Conservation (phyloP, 306 rosid species). For the Cicer pinnatifidum region DNA sequence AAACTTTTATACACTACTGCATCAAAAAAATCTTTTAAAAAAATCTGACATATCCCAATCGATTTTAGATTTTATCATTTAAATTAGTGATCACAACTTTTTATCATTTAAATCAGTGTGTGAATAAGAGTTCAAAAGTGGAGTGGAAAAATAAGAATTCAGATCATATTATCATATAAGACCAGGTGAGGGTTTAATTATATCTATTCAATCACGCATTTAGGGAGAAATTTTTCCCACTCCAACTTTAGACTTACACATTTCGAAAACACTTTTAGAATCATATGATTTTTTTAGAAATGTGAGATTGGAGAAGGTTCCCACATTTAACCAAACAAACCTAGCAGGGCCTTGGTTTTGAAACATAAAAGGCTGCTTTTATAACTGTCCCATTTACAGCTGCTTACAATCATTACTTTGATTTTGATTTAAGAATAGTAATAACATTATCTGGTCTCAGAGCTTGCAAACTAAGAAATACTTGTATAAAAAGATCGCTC, state of each 20-base stretch:
- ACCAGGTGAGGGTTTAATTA: not conserved
- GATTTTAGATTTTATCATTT: too few relatives aligned
- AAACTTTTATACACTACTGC: too few relatives aligned
- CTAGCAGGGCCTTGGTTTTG: not conserved
- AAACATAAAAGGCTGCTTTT: not conserved
- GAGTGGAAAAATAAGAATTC: not conserved
- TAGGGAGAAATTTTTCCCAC: too few relatives aligned
- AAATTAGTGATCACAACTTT: too few relatives aligned
- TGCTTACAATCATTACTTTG: conserved; percentile 11
- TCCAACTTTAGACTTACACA: too few relatives aligned
- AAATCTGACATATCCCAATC: too few relatives aligned
- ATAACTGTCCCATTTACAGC: not conserved
- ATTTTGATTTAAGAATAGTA: not conserved
- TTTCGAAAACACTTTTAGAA: too few relatives aligned
- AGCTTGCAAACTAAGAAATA: conserved; percentile 22
- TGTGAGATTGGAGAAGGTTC: too few relatives aligned
- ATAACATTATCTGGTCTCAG: not conserved
- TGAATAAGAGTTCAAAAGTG: too few relatives aligned
- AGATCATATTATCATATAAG: not conserved
- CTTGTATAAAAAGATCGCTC: not conserved
- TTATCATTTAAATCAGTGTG: too few relatives aligned
- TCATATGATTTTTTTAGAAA: too few relatives aligned
- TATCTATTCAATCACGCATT: not conserved
- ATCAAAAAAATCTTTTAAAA: too few relatives aligned
- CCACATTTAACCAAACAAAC: not conserved